Evolutionary conservation across 768 basidiomycete genomes (phyloP), one percentile per base, ranked within the genome.

Genomic region (Rubroboletus pulcherrimus): DNA sequence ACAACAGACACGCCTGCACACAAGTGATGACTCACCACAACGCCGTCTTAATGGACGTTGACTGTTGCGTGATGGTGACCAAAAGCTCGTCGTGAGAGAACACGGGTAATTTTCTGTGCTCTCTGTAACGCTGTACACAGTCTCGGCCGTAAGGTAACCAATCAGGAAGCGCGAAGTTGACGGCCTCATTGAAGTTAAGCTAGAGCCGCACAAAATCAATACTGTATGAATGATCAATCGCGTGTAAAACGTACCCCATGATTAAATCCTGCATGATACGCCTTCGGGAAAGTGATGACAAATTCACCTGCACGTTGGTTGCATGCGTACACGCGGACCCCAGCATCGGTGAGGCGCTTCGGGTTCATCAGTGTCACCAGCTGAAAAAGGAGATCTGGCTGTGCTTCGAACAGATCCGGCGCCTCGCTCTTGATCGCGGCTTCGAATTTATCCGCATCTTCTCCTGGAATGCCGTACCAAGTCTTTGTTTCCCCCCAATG

Each of bases 401-500:
- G 96, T 49, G 94, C 91, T 69, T 98, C 93, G 67, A 99, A 99
- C 21, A 99, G 82, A 71, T 99, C 97, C 14, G 97, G 97, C 24
- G 97, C 97, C 72, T 98, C 95, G 52, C 81, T 81, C 73, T 87
- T 88, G 71, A 99, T 97, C 26, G 96, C 96, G 30, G 89, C 86
- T 73, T 99, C 97, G 66, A 99, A 98, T 71, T 92, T 92, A 62
- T 91, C 92, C 29, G 95, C 94, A 64, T 97, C 91, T 48, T 85
- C 83, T n/a, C 91, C 96, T 7, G 97, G 96, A 41, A 98, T 89
- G 48, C 95, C 95, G 72, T 99, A 99, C 97, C 97, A 99, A 0
- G 96, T 99, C 78, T 99, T 99, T 34, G 96, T 96, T 70, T 97
- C 96, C 30, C 97, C 97, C 92, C 93, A 98, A 70, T 98, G 94